Conservation (phyloP, 2,329 filamentous ascomycete genomes). For the Hawksworthiomyces lignivorus region DNA sequence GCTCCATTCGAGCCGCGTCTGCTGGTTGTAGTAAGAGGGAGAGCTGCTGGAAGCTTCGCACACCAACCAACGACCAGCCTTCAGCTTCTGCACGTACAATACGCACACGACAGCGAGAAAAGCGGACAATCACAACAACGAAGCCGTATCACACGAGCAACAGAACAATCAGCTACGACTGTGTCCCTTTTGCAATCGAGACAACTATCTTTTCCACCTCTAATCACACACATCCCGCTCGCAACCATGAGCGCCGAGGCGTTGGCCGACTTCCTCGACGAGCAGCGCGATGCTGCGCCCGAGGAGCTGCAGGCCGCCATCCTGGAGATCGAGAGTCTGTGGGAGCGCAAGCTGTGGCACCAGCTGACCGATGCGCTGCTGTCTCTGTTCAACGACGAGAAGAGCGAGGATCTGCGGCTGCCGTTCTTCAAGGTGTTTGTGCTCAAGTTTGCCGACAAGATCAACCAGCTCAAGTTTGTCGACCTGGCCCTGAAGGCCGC, state of each 20-base stretch:
- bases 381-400: constrained; percentile 76
- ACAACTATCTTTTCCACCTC: neutral
- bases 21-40: neutral
- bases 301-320: constrained; percentile 83
- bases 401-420: constrained; percentile 78
- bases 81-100: constrained; percentile 7
- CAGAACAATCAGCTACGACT: too few species aligned
- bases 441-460: constrained; percentile 93
- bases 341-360: constrained; percentile 99
- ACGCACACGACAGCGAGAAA: too few species aligned
- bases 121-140: constrained; percentile 7
- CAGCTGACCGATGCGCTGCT: constrained; percentile 87
- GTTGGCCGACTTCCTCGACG: constrained; percentile 84
- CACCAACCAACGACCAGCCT: constrained; percentile 4
- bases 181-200: too few species aligned
- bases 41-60: constrained; percentile 9
- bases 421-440: constrained; percentile 92
- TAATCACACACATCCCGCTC: neutral
- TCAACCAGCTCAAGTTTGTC: constrained; percentile 97
- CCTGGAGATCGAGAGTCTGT: constrained; percentile 88
- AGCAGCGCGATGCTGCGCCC: constrained; percentile 81
- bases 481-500: constrained; percentile 82
- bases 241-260: constrained; percentile 70
- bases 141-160: too few species aligned
- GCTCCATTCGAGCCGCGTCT: constrained; percentile 37